Evolutionary conservation across 2,329 filamentous ascomycete species (phyloP), one percentile per base, ranked within the genome.

Genomic region (Epichloe brachyelytri): DNA sequence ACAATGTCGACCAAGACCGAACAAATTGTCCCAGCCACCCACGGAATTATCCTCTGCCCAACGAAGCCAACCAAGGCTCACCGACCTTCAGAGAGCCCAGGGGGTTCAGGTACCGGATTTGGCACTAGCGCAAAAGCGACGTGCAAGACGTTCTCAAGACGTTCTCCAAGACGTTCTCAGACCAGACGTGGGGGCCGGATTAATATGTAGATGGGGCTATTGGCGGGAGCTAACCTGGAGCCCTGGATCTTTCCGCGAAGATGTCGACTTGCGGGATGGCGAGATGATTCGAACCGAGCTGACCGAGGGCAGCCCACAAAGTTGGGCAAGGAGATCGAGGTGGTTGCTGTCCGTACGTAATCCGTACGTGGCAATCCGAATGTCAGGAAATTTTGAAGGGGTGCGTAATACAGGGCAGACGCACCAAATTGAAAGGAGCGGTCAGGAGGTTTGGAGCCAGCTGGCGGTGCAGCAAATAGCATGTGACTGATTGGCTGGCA

Each of bases 401-500:
- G 6, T 26, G 7, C 22, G 22, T 26, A 2, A 2, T 19, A 26
- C 22, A 6, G 22, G 22, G 22, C 22, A 26, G 7, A 14, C 15
- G 36, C 26, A 36, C 44, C 19, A 12, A 46, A 30, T 5, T 3
- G 22, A 15, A 30, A 43, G 20, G 11, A 30, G 26, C 26, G 26
- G 26, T 30, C 26, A 3, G 26, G 26, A 30, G 26, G 26, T 30
- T 10, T 20, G 40, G 33, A 36, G 26, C 44, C 10, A 43, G 47
- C 26, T 30, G 26, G 39, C 10, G 14, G 20, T 44, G 41, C 20
- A 44, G 22, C 36, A 44, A 44, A 46, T 14, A 40, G 20, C 46
- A 43, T 38, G 52, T 46, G 46, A 44, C 34, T 48, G 52, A 52
- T 51, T 50, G 49, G 52, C 37, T 37, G 38, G 37, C 7, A 30